A percentile compares a stretch with the other conserved stretches of the same genome.
Evolutionary conservation across 202 grass and related monocot genomes (phyloP).

Genomic region (Dendrocalamus latiflorus): DNA sequence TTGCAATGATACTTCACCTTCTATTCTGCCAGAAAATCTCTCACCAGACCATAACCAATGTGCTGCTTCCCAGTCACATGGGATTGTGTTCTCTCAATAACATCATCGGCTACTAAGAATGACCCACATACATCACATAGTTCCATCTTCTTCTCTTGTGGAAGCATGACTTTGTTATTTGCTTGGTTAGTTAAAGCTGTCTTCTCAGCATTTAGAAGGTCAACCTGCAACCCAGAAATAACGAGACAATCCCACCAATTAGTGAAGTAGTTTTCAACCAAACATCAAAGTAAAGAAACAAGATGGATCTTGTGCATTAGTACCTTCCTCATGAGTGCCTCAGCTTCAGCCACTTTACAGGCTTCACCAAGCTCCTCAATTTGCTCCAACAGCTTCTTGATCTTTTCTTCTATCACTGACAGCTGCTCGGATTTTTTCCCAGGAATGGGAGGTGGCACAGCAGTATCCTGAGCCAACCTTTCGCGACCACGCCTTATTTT

Average conservation of each 20-base stretch:
- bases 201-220: constrained; percentile 75
- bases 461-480: constrained; percentile 69
- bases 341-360: constrained; percentile 92
- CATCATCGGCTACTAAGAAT: constrained; percentile 84
- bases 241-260: not conserved
- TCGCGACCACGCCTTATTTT: constrained; percentile 84
- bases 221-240: constrained; percentile 48
- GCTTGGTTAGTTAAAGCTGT: constrained; percentile 61
- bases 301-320: not conserved
- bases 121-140: constrained; percentile 86
- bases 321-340: constrained; percentile 87
- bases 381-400: constrained; percentile 85
- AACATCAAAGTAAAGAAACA: not conserved
- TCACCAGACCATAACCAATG: constrained; percentile 83
- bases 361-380: constrained; percentile 84
- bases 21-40: constrained; percentile 72
- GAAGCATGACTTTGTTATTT: constrained; percentile 68
- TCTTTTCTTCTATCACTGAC: constrained; percentile 62
- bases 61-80: constrained; percentile 88
- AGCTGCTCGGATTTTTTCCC: constrained; percentile 67
- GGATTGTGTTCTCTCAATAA: constrained; percentile 75
- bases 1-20: constrained; percentile 49
- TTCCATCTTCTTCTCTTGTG: constrained; percentile 92
- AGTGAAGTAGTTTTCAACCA: not conserved
- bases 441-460: constrained; percentile 40